phyloP scores from a whole-genome alignment of 2,329 filamentous ascomycete species.

The Cladosporium phlei region DNA sequence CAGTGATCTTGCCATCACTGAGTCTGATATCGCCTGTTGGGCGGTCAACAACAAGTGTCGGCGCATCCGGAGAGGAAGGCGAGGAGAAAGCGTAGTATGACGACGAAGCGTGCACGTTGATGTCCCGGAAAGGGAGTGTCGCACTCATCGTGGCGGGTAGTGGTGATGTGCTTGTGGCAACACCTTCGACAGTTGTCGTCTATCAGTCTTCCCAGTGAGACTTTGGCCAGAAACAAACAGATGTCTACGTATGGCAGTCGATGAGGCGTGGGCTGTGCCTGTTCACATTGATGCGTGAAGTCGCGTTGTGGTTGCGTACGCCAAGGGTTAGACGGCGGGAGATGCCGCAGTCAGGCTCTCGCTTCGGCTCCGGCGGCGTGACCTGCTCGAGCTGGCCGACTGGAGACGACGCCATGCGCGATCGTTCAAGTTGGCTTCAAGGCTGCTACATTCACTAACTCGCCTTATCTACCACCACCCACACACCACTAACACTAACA shows the following conservation, averaged over 20 bases:
- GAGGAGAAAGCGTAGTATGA: conserved; percentile 96
- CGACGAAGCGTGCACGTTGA: conserved; percentile 89
- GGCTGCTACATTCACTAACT: conserved; percentile 9
- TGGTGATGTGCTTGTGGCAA: neutral
- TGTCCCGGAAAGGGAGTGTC: conserved; percentile 78
- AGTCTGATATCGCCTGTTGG: conserved; percentile 87
- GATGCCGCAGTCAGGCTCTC: neutral
- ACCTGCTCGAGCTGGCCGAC: neutral
- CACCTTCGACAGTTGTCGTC: no score
- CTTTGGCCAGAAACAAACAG: no score
- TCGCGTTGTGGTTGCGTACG: conserved; percentile 2
- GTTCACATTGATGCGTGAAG: no score
- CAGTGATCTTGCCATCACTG: conserved; percentile 70
- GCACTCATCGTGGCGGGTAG: conserved; percentile 41
- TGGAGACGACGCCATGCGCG: neutral
- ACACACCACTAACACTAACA: neutral
- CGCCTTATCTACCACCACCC: neutral
- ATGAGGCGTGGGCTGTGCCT: conserved; percentile 3
- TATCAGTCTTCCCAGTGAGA: no score
- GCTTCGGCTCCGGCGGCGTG: no score
- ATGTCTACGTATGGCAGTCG: conserved; percentile 8
- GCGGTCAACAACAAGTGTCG: conserved; percentile 81
- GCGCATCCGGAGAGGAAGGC: conserved; percentile 84
- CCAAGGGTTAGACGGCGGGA: conserved; percentile 1
- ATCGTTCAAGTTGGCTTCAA: conserved; percentile 9